Conservation (phyloP, 2,329 filamentous ascomycete genomes). For the Hymenoscyphus fructigenus region DNA sequence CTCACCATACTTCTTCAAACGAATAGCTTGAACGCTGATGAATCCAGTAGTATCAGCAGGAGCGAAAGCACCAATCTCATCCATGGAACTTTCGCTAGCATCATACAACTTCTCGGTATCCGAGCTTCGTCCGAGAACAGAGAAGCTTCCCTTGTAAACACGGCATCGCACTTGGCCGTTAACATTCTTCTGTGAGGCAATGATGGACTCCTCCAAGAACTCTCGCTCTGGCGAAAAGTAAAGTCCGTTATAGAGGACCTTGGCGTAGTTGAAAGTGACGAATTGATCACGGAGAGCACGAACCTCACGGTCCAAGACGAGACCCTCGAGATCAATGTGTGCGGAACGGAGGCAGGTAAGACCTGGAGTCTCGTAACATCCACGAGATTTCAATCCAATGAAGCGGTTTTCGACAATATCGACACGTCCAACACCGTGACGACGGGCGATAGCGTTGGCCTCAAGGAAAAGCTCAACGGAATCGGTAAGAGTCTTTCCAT, state of each 20-base stretch:
- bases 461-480: conserved; percentile 70
- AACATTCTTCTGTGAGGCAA: conserved; percentile 58
- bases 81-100: conserved; percentile 66
- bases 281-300: conserved; percentile 70
- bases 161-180: conserved; percentile 62
- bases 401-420: conserved; percentile 83
- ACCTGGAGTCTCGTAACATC: conserved; percentile 66
- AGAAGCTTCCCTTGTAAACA: conserved; percentile 66
- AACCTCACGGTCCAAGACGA: conserved; percentile 67
- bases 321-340: conserved; percentile 60
- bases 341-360: conserved; percentile 36
- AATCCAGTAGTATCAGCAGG: conserved; percentile 65
- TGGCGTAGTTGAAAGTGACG: conserved; percentile 63
- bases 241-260: conserved; percentile 59
- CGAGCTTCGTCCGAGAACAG: conserved; percentile 56
- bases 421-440: conserved; percentile 74
- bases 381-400: conserved; percentile 76
- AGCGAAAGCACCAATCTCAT: conserved; percentile 67
- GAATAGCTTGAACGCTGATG: conserved; percentile 65
- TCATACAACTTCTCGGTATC: conserved; percentile 71
- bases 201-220: conserved; percentile 66
- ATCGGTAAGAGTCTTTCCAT: conserved; percentile 63
- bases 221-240: conserved; percentile 69
- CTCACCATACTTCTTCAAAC: conserved; percentile 66
- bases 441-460: conserved; percentile 69